A percentile compares a stretch with the other conserved stretches of the same genome.
phyloP scores from a whole-genome alignment of 176 grass and related monocot genomes.

The Olyra latifolia region DNA sequence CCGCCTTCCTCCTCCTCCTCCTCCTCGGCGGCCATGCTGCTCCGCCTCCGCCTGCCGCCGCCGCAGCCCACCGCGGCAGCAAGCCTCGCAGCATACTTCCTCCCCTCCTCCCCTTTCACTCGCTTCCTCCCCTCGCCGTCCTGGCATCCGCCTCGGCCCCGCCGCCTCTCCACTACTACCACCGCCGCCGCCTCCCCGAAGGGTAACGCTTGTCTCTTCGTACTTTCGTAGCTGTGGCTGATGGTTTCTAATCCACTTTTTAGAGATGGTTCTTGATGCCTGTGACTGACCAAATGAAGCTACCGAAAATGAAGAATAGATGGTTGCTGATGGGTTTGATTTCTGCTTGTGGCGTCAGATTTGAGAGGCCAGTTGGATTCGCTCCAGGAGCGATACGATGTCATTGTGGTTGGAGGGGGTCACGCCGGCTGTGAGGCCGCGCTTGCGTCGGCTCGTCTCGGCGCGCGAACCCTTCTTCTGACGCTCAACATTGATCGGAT shows the following conservation, averaged over 20 bases:
- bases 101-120: not conserved
- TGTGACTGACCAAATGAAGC: not conserved
- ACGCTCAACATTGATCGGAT: slow-evolving; percentile 96
- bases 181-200: slow-evolving; percentile 1
- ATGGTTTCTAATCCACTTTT: not conserved
- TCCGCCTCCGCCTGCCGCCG: slow-evolving; percentile 51
- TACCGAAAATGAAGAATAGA: not conserved
- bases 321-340: not conserved
- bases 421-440: slow-evolving; percentile 97
- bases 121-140: slow-evolving; percentile 3
- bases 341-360: slow-evolving; percentile 40
- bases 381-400: slow-evolving; percentile 75
- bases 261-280: not conserved
- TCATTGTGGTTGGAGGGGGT: slow-evolving; percentile 92
- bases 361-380: slow-evolving; percentile 14
- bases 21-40: slow-evolving; percentile 40
- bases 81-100: slow-evolving; percentile 23
- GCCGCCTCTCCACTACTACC: slow-evolving; percentile 16
- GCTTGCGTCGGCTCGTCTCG: slow-evolving; percentile 82
- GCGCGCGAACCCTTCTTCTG: slow-evolving; percentile 88
- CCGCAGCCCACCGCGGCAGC: slow-evolving; percentile 27
- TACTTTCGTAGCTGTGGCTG: not conserved
- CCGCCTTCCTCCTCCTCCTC: not conserved
- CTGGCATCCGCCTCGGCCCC: slow-evolving; percentile 7
- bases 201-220: slow-evolving; percentile 19